phyloP scores from a whole-genome alignment of 1,284 basidiomycete species.

The Trichosporon coremiiforme region DNA sequence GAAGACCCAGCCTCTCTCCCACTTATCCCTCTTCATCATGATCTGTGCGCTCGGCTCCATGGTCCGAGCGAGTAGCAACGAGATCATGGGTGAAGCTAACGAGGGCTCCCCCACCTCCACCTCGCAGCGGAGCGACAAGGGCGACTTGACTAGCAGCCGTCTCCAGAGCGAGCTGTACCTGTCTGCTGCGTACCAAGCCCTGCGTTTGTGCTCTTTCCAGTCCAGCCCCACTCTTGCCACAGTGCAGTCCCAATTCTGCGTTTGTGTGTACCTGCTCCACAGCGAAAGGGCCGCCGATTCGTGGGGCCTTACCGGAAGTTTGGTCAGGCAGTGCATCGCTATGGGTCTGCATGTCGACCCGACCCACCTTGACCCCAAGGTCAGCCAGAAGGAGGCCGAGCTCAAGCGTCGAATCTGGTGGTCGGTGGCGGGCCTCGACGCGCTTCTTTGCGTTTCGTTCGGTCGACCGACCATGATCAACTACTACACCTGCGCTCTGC shows the following conservation, averaged over 20 bases:
- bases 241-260: slow-evolving; percentile 50
- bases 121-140: slow-evolving; percentile 1
- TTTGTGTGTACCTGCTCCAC: slow-evolving; percentile 53
- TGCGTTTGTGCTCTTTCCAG: slow-evolving; percentile 55
- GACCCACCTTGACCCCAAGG: slow-evolving; percentile 44
- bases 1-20: slow-evolving; percentile 47
- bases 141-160: slow-evolving; percentile 52
- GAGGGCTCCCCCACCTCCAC: background rate
- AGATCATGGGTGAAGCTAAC: slow-evolving; percentile 46
- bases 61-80: slow-evolving; percentile 48
- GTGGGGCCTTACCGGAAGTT: slow-evolving; percentile 50
- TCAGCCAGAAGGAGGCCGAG: slow-evolving; percentile 53
- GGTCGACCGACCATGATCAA: slow-evolving; percentile 52
- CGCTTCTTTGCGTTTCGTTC: slow-evolving; percentile 51
- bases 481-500: slow-evolving; percentile 53
- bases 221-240: slow-evolving; percentile 52
- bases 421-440: slow-evolving; percentile 54
- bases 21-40: slow-evolving; percentile 53
- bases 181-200: slow-evolving; percentile 55
- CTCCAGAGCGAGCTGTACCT: slow-evolving; percentile 56
- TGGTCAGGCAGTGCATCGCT: slow-evolving; percentile 53
- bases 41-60: slow-evolving; percentile 53
- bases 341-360: slow-evolving; percentile 56
- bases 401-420: slow-evolving; percentile 53
- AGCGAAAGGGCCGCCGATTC: slow-evolving; percentile 54